Evolutionary conservation across 1,284 basidiomycete genomes (phyloP), one percentile per base, ranked within the genome.

Genomic region (Lignosus rhinocerotis): DNA sequence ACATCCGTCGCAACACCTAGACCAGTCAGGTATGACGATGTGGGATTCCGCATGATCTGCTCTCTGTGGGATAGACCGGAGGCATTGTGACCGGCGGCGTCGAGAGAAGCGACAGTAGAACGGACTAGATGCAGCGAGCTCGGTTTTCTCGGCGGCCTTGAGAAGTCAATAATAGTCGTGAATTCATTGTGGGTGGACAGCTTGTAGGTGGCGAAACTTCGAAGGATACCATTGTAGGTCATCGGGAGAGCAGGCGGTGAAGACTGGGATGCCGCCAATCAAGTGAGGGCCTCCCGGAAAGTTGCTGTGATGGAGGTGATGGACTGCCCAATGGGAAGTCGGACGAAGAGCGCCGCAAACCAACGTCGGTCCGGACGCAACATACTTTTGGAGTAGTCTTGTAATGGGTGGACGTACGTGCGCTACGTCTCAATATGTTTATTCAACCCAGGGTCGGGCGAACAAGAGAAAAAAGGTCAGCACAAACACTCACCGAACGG

Each of bases 41-140:
- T 65, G 11, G 63, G 63, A 19, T 65, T 62, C 47, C 61, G 63
- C 25, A 41, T 65, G 51, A 32, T 54, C 12, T 59, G 50, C 43
- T 61, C 46, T 19, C 16, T 38, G 33, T 65, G 63, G 63, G 61
- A 61, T 31, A 32, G 44, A 45, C 55, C 58, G 42, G 55, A 56
- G 42, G 43, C 41, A 14, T 31, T 41, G 41, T 55, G 34, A 38
- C 39, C 33, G 31, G 7, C 9, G 39, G 44, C 21, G 34, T 53
- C 38, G 17, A 48, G n/a, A 41, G 39, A 38, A 51, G 43, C 51
- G 47, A 56, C 17, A 48, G n/a, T 54, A 42, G 54, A 54, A 39
- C 49, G 52, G 47, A 55, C 49, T 44, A 48, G 43, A 58, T 42
- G 44, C 39, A 33, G n/a, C 41, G 32, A 51, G 45, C 25, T 51